A percentile compares a stretch with the other conserved stretches of the same genome.
These are phyloP conservation scores for Euphorbia celastroides DNA, from an alignment of 441 rosid genomes.

Conservation along the genomic window DNA sequence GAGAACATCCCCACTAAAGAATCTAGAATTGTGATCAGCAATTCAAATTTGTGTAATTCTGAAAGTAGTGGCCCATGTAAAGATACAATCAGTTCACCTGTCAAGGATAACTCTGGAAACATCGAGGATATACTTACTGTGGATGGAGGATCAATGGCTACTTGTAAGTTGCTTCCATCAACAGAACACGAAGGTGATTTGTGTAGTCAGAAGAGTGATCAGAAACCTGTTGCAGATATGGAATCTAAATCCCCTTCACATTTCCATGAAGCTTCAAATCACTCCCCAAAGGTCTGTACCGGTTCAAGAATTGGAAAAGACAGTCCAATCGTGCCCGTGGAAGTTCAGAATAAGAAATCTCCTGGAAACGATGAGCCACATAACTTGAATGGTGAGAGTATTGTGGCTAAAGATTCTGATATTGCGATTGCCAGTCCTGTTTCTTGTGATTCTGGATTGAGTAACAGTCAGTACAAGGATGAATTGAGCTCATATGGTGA, in stretches of 20 bases:
- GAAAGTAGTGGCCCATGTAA: constrained; percentile 16
- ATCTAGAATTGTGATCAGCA: constrained; percentile 10
- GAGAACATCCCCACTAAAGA: constrained; percentile 25
- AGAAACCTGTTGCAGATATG: constrained; percentile 21
- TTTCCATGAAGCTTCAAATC: constrained; percentile 32
- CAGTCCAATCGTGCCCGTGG: constrained; percentile 32
- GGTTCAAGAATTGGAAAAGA: constrained; percentile 38
- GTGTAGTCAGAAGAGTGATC: not conserved
- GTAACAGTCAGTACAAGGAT: constrained; percentile 8
- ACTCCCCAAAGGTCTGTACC: constrained; percentile 28
- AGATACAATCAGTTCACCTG: constrained; percentile 16
- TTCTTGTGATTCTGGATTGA: constrained; percentile 18
- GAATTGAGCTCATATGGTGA: constrained; percentile 13
- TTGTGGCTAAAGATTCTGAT: constrained; percentile 19
- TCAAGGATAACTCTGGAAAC: constrained; percentile 10
- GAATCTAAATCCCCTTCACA: constrained; percentile 31
- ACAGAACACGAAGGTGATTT: not conserved
- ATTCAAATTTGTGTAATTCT: constrained; percentile 17
- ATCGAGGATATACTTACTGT: constrained; percentile 7
- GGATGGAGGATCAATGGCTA: not conserved
- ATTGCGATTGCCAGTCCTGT: constrained; percentile 9
- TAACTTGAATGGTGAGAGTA: constrained; percentile 27
- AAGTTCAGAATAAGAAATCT: constrained; percentile 35
- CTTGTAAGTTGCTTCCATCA: not conserved
- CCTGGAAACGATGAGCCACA: constrained; percentile 34